phyloP scores from a whole-genome alignment of 2,329 filamentous ascomycete genomes.

The Ophiostoma piceae region DNA sequence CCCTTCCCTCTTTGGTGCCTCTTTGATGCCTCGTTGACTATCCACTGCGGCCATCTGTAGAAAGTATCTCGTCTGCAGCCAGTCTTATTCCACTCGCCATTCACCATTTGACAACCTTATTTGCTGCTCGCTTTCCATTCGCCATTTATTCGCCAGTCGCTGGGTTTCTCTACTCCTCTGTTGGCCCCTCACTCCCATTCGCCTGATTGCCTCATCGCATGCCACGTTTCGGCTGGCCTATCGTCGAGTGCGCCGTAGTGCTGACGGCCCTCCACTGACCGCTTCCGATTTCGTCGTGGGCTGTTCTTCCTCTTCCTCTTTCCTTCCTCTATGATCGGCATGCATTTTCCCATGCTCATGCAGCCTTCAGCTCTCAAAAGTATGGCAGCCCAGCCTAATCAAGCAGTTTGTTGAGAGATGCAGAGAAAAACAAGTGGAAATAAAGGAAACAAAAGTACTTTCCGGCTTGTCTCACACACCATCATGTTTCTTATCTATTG shows the following conservation, averaged over 20 bases:
- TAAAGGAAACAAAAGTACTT: neutral
- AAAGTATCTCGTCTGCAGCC: neutral
- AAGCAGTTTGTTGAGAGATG: neutral
- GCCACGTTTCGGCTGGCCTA: neutral
- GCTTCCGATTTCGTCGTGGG: neutral
- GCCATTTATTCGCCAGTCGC: too few species aligned
- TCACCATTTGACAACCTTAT: neutral
- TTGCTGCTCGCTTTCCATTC: neutral
- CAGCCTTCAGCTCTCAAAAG: neutral
- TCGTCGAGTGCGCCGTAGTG: neutral
- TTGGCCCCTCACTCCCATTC: neutral
- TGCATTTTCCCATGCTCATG: neutral
- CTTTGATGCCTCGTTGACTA: neutral
- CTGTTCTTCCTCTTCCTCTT: neutral
- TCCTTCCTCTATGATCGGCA: slow-evolving; percentile 1
- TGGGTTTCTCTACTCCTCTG: neutral
- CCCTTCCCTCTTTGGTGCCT: too few species aligned
- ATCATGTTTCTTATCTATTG: neutral
- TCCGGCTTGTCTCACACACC: neutral
- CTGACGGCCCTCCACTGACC: neutral
- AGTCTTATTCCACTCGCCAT: neutral
- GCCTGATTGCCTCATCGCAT: neutral
- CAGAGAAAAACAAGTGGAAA: neutral
- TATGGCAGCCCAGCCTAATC: neutral
- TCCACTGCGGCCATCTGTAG: neutral